These are phyloP conservation scores for Epicoccum nigrum DNA, from an alignment of 2,329 filamentous ascomycete genomes.

Conservation along the genomic window DNA sequence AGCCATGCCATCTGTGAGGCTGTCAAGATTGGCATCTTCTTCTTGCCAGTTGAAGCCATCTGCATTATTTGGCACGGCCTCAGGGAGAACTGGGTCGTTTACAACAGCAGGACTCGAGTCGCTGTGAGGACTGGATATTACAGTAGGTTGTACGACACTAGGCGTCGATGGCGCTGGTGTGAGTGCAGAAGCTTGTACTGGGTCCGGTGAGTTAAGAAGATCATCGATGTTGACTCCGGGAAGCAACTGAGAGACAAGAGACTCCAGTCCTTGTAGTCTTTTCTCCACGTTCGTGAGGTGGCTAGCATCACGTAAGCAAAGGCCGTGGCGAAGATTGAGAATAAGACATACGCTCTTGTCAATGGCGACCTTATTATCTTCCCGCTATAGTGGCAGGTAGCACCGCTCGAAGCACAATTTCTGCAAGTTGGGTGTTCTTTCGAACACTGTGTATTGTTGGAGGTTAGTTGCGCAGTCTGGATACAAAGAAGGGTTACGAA, in stretches of 20 bases:
- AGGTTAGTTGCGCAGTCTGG: neutral
- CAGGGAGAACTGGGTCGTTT: constrained; percentile 28
- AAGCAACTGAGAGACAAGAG: constrained; percentile 26
- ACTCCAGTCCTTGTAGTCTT: constrained; percentile 25
- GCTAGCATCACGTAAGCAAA: constrained; percentile 4
- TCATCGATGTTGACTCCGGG: constrained; percentile 32
- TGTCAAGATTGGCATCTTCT: constrained; percentile 26
- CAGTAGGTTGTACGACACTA: constrained; percentile 7
- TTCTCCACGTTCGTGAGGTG: constrained; percentile 34
- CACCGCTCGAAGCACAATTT: constrained; percentile 26
- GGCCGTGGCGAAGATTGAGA: neutral
- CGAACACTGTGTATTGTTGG: constrained; percentile 24
- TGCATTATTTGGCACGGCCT: constrained; percentile 32
- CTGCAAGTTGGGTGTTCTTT: constrained; percentile 31
- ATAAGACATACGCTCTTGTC: constrained; percentile 23
- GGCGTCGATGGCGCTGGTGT: constrained; percentile 15
- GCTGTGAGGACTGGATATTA: constrained; percentile 21
- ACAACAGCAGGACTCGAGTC: constrained; percentile 11
- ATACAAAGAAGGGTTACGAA: neutral
- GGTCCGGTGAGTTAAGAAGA: constrained; percentile 23
- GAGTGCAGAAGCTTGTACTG: constrained; percentile 13
- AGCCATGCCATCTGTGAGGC: constrained; percentile 36
- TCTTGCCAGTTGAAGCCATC: constrained; percentile 38
- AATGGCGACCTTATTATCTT: constrained; percentile 32
- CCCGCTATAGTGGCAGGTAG: constrained; percentile 33